Conservation (phyloP, 2,329 filamentous ascomycete genomes). For the Nothopassalora personata region DNA sequence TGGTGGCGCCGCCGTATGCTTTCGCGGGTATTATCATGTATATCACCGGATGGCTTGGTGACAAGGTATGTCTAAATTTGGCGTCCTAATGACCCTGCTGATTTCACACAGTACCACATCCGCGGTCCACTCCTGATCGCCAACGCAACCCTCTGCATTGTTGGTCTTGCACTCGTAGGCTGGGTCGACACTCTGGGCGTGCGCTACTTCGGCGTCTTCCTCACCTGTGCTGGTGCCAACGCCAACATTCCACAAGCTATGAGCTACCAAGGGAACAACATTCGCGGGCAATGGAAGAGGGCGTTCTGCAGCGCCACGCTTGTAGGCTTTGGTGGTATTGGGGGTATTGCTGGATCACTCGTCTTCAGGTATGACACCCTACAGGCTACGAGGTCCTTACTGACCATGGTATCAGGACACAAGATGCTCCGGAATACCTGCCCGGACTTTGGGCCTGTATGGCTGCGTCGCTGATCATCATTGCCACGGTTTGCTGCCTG, state of each 20-base stretch:
- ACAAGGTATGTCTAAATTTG: slow-evolving; percentile 16
- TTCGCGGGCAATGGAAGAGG: slow-evolving; percentile 81
- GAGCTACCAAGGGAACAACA: slow-evolving; percentile 80
- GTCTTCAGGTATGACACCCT: slow-evolving; percentile 8
- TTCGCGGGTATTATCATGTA: slow-evolving; percentile 32
- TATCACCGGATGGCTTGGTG: slow-evolving; percentile 23
- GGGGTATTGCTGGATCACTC: slow-evolving; percentile 18
- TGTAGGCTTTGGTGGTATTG: slow-evolving; percentile 60
- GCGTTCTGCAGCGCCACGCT: slow-evolving; percentile 70
- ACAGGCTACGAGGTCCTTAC: not conserved
- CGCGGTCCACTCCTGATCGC: slow-evolving; percentile 27
- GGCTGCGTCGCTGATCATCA: slow-evolving; percentile 20
- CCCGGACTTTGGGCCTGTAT: slow-evolving; percentile 25
- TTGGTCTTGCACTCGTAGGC: slow-evolving; percentile 26
- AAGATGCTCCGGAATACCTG: slow-evolving; percentile 21
- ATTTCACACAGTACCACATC: slow-evolving; percentile 17
- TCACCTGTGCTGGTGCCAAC: slow-evolving; percentile 71
- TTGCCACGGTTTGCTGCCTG: slow-evolving; percentile 15
- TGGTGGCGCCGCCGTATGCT: slow-evolving; percentile 34
- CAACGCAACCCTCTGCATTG: slow-evolving; percentile 24
- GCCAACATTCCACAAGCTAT: slow-evolving; percentile 68
- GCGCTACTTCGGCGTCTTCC: slow-evolving; percentile 66
- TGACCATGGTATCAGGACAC: slow-evolving; percentile 1
- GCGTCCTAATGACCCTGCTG: not conserved
- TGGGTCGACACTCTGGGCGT: slow-evolving; percentile 21